Percentiles rank a stretch among this genome's conserved stretches.
Conservation (phyloP, 306 rosid genomes). For the Pachyrhizus erosus region DNA sequence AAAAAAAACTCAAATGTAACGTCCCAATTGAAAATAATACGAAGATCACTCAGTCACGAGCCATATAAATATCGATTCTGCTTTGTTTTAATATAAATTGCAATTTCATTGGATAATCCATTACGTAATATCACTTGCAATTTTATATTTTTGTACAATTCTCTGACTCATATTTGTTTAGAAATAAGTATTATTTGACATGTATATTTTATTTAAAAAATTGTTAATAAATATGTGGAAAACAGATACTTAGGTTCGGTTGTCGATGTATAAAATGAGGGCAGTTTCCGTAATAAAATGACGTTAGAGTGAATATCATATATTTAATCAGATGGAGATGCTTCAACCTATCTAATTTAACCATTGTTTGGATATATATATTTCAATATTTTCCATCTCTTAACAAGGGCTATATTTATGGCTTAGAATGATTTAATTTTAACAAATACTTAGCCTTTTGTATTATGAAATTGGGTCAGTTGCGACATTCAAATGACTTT, state of each 20-base stretch:
- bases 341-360: background rate
- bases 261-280: background rate
- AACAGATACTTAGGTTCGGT: background rate
- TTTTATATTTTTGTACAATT: background rate
- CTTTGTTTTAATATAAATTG: background rate
- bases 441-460: background rate
- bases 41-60: too few relatives aligned
- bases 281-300: background rate
- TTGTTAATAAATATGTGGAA: background rate
- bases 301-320: background rate
- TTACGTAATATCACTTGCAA: background rate
- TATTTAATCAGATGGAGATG: background rate
- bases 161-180: background rate
- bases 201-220: background rate
- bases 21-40: too few relatives aligned
- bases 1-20: background rate
- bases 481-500: background rate
- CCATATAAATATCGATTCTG: background rate
- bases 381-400: too few relatives aligned
- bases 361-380: too few relatives aligned
- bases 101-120: background rate
- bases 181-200: background rate
- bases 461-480: background rate
- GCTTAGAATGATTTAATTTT: background rate
- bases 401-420: too few relatives aligned